Evolutionary conservation across 306 rosid species (phyloP).

Genomic region (Leucaena leucocephala): DNA sequence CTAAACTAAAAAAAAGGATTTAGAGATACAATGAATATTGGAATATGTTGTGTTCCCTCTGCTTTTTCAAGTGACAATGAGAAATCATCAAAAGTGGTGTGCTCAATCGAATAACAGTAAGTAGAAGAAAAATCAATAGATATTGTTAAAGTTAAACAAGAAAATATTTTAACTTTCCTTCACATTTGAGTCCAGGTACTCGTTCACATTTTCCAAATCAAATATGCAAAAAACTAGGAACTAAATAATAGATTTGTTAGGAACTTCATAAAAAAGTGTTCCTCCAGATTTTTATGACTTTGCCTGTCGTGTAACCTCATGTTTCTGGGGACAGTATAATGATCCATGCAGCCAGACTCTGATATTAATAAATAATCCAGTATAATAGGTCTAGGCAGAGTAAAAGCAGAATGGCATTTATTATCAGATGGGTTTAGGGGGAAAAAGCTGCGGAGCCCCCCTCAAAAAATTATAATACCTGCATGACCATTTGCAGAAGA

Average conservation of each 20-base stretch:
- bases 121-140: neutral
- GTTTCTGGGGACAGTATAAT: neutral
- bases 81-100: neutral
- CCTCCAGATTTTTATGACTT: neutral
- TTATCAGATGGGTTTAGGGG: constrained; percentile 3
- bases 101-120: neutral
- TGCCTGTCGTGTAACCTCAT: neutral
- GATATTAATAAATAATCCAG: constrained; percentile 11
- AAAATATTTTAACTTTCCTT: constrained; percentile 15
- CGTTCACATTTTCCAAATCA: neutral
- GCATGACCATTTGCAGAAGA: constrained; percentile 96
- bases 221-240: neutral
- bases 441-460: constrained; percentile 16
- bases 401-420: constrained; percentile 3
- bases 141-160: neutral
- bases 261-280: neutral
- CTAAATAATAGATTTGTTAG: neutral
- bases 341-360: constrained; percentile 4
- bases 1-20: constrained; percentile 7
- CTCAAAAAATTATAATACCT: constrained; percentile 54
- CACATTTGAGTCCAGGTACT: constrained; percentile 12
- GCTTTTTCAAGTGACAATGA: neutral
- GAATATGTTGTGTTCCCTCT: constrained; percentile 12
- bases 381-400: neutral
- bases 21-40: constrained; percentile 7